Evolutionary conservation across 2,329 filamentous ascomycete species (phyloP).

Genomic region (Calycina herbarum): DNA sequence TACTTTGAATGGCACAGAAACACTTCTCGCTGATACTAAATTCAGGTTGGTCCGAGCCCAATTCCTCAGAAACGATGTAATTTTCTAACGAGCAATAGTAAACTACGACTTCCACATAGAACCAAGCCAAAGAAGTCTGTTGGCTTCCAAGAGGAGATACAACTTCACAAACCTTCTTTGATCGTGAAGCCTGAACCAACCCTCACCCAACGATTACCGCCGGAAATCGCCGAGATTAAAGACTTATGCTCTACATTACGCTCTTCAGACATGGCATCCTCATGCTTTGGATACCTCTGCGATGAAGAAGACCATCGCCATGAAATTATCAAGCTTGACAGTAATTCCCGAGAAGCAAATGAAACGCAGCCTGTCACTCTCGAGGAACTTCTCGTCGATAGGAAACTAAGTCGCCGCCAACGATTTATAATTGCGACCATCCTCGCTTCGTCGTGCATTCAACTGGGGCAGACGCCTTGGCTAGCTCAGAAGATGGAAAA

Average conservation of each 20-base stretch:
- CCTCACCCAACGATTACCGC: no score
- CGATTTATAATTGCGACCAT: constrained; percentile 29
- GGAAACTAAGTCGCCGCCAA: constrained; percentile 23
- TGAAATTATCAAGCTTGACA: constrained; percentile 12
- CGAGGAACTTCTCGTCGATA: constrained; percentile 19
- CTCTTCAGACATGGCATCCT: background rate
- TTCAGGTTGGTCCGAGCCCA: background rate
- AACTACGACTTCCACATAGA: background rate
- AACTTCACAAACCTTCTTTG: constrained; percentile 15
- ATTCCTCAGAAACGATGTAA: background rate
- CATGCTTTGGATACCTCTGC: constrained; percentile 23
- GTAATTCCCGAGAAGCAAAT: background rate
- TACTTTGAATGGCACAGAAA: background rate
- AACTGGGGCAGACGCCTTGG: constrained; percentile 32
- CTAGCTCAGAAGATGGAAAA: constrained; percentile 26
- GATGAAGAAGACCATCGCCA: constrained; percentile 22
- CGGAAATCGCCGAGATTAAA: constrained; percentile 18
- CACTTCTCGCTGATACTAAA: background rate
- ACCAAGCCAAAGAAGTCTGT: background rate
- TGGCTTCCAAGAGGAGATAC: background rate
- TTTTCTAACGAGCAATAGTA: background rate
- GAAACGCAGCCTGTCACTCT: constrained; percentile 20
- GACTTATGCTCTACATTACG: constrained; percentile 24
- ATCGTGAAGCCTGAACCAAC: background rate
- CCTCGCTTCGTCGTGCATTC: constrained; percentile 29